Evolutionary conservation across 2,329 filamentous ascomycete genomes (phyloP).

Genomic region (Fusarium humuli): DNA sequence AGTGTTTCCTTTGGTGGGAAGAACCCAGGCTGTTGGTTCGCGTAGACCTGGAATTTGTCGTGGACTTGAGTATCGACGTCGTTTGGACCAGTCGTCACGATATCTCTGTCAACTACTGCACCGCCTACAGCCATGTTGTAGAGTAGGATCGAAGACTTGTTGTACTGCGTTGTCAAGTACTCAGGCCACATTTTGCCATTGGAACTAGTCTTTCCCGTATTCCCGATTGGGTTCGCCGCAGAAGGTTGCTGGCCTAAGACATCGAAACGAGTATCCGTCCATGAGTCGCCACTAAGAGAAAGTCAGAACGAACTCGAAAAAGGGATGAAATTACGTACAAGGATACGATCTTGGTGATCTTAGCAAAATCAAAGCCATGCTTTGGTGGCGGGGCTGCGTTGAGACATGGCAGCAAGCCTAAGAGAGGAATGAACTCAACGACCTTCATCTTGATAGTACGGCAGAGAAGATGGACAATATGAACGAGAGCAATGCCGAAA

Average conservation of each 20-base stretch:
- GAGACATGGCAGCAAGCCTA: not conserved
- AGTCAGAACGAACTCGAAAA: rapidly evolving
- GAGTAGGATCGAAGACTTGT: not conserved
- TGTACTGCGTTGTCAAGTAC: conserved; percentile 15
- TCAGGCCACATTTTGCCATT: conserved; percentile 26
- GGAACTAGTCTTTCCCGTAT: conserved; percentile 17
- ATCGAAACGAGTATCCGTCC: conserved; percentile 23
- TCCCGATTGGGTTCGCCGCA: not conserved
- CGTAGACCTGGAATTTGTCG: not conserved
- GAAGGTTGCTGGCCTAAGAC: conserved; percentile 5
- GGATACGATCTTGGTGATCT: not conserved
- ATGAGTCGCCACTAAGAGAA: conserved; percentile 6
- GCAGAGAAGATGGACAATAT: not conserved
- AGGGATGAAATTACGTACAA: not conserved
- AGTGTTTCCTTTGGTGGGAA: conserved; percentile 4
- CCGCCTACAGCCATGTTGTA: conserved; percentile 25
- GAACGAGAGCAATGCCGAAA: not conserved
- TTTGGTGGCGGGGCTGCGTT: not conserved
- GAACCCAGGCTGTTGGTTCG: not conserved
- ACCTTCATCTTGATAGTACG: not conserved
- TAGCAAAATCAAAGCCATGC: not conserved
- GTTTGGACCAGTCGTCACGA: conserved; percentile 13
- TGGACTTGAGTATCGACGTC: conserved; percentile 9
- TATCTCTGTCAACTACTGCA: conserved; percentile 10
- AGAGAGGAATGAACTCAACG: not conserved